These are phyloP conservation scores for Xylaria sp. DNA, from an alignment of 2,329 filamentous ascomycete genomes.

Conservation along the genomic window DNA sequence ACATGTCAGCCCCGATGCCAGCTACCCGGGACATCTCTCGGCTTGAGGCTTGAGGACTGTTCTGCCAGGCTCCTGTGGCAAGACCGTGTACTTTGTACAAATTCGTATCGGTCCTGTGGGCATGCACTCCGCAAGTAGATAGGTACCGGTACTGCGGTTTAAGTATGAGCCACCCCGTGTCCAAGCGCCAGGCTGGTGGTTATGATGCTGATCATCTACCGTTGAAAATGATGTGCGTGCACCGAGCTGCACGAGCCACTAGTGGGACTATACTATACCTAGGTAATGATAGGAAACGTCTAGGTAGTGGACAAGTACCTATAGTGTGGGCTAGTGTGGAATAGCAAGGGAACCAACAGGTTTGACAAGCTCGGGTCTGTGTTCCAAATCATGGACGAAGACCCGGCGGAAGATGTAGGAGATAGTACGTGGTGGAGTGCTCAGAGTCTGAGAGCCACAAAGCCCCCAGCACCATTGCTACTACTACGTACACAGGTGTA, in stretches of 20 bases:
- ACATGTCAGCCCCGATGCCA: constrained; percentile 37
- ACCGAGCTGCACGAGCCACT: constrained; percentile 19
- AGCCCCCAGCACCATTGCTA: neutral
- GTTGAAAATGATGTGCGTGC: constrained; percentile 27
- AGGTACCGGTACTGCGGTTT: constrained; percentile 10
- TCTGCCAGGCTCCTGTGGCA: constrained; percentile 4
- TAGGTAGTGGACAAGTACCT: too few relatives aligned
- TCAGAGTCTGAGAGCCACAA: neutral
- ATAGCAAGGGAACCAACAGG: neutral
- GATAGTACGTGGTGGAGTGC: neutral
- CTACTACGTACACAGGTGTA: neutral
- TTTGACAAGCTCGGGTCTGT: neutral
- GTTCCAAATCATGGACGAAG: neutral
- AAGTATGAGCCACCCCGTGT: neutral
- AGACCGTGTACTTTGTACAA: neutral
- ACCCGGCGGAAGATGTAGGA: neutral
- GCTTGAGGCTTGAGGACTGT: constrained; percentile 1
- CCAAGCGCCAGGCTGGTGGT: constrained; percentile 1
- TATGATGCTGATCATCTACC: constrained; percentile 15
- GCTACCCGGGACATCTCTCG: constrained; percentile 26
- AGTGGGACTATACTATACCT: constrained; percentile 1
- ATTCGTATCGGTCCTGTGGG: neutral
- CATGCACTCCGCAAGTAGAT: constrained; percentile 12
- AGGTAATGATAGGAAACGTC: too few relatives aligned
- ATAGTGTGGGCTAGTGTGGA: neutral